Percentiles rank a stretch among this genome's conserved stretches.
phyloP scores from a whole-genome alignment of 345 rosid species.

The Aquilaria sinensis region DNA sequence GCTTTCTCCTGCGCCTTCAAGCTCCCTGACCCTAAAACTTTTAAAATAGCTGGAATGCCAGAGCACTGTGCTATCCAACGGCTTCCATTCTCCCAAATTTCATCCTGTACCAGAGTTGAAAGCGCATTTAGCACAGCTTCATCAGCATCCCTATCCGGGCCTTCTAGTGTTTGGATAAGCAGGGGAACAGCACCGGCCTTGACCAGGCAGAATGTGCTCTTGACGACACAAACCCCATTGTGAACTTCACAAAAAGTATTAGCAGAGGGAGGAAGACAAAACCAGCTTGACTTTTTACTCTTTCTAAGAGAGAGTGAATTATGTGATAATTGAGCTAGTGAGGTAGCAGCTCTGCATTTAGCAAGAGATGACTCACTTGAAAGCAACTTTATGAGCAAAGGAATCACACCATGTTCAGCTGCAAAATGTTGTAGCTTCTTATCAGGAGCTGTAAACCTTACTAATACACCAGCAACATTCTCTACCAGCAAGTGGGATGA shows the following conservation, averaged over 20 bases:
- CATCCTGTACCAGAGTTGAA: slow-evolving; percentile 53
- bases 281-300: slow-evolving; percentile 37
- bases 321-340: slow-evolving; percentile 62
- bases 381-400: slow-evolving; percentile 45
- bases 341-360: slow-evolving; percentile 45
- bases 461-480: slow-evolving; percentile 37
- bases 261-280: slow-evolving; percentile 34
- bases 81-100: slow-evolving; percentile 55
- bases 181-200: slow-evolving; percentile 51
- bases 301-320: slow-evolving; percentile 41
- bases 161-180: slow-evolving; percentile 35
- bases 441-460: slow-evolving; percentile 54
- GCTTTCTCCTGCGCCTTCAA: slow-evolving; percentile 51
- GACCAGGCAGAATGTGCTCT: slow-evolving; percentile 51
- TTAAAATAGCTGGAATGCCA: slow-evolving; percentile 35
- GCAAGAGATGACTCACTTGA: slow-evolving; percentile 37
- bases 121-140: slow-evolving; percentile 48
- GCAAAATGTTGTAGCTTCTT: slow-evolving; percentile 50
- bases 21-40: slow-evolving; percentile 31
- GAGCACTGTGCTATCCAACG: slow-evolving; percentile 32
- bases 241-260: slow-evolving; percentile 47
- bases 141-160: slow-evolving; percentile 42
- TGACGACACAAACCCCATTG: slow-evolving; percentile 38
- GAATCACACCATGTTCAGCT: slow-evolving; percentile 46
- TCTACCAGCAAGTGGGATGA: slow-evolving; percentile 24